Evolutionary conservation across 2,329 filamentous ascomycete genomes (phyloP), one percentile per base, ranked within the genome.

Genomic region (Colletotrichum limetticola): DNA sequence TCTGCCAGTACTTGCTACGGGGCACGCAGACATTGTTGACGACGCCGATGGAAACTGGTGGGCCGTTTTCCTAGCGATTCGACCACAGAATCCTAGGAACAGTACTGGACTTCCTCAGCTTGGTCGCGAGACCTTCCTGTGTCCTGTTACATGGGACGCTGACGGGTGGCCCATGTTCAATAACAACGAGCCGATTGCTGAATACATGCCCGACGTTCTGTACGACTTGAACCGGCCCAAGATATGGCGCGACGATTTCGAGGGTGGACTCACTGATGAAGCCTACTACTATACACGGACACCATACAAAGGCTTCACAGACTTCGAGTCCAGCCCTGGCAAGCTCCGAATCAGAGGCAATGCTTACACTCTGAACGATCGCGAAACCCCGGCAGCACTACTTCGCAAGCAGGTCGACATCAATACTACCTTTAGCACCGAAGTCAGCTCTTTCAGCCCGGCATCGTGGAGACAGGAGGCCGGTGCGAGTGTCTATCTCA

Each of bases 161-260:
- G 61, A 74, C n/a, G 71, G 71, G 3, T 75, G 74, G 74, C 74
- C 74, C 2, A 42, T 75, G 4, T 75, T 74, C 71, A 75, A 75
- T 46, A 63, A 60, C 12, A 55, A 61, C 16, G 49, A 68, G 59
- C 63, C 71, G 9, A 72, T 74, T 22, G 30, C 53, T 12, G 74
- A 75, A n/a, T 57, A 75, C 28, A n/a, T 62, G 26, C 60, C 74
- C 1, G 57, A 42, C 5, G 59, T 74, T 16, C 57, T 75, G n/a
- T 75, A 75, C 37, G 71, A 75, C 24, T 61, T 75, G 2, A 57
- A 74, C 9, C 22, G 71, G 7, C 74, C 67, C 4, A 12, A 22
- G 7, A 12, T 58, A 4, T 75, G 74, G 74, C 74, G 71, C 8
- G 74, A 75, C n/a, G 74, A 75, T 22, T 75, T 75, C 11, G 74